A percentile compares a stretch with the other conserved stretches of the same genome.
These are phyloP conservation scores for Penicillium aurantiogriseum DNA, from an alignment of 2,329 filamentous ascomycete species.

Conservation along the genomic window DNA sequence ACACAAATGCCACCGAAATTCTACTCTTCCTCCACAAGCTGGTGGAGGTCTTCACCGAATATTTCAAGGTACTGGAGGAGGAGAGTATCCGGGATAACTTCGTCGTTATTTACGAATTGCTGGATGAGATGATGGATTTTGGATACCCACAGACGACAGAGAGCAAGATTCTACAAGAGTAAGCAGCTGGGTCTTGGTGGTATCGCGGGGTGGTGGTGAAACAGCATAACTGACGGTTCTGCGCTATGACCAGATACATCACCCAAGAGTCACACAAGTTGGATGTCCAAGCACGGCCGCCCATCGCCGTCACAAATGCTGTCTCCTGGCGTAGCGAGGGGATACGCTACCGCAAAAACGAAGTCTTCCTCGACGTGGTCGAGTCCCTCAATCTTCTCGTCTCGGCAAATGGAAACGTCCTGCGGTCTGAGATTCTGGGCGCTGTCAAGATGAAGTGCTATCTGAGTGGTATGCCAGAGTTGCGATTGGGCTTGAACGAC, in stretches of 20 bases:
- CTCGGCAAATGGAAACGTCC: constrained; percentile 87
- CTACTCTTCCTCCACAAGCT: constrained; percentile 97
- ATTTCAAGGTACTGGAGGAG: constrained; percentile 98
- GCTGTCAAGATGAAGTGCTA: constrained; percentile 99
- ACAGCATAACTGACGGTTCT: constrained; percentile 1
- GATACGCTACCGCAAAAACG: constrained; percentile 98
- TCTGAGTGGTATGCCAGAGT: constrained; percentile 93
- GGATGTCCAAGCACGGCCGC: constrained; percentile 90
- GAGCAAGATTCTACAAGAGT: constrained; percentile 95
- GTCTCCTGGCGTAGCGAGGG: constrained; percentile 98
- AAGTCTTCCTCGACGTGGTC: constrained; percentile 96
- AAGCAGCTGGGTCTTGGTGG: constrained; percentile 23
- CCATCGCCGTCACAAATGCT: constrained; percentile 96
- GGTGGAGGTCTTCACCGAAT: constrained; percentile 98
- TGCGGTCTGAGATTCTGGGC: constrained; percentile 93
- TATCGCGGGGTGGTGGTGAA: not conserved
- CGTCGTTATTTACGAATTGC: constrained; percentile 95
- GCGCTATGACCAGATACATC: constrained; percentile 64
- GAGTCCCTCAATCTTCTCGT: constrained; percentile 96
- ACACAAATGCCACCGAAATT: constrained; percentile 98
- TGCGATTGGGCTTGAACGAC: constrained; percentile 92
- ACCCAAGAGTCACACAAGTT: constrained; percentile 99
- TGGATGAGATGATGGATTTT: constrained; percentile 99
- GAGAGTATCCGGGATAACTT: constrained; percentile 99
- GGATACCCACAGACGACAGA: constrained; percentile 98